Conservation (phyloP, 805 yeast species). For the Metahyphopichia silvanorum region DNA sequence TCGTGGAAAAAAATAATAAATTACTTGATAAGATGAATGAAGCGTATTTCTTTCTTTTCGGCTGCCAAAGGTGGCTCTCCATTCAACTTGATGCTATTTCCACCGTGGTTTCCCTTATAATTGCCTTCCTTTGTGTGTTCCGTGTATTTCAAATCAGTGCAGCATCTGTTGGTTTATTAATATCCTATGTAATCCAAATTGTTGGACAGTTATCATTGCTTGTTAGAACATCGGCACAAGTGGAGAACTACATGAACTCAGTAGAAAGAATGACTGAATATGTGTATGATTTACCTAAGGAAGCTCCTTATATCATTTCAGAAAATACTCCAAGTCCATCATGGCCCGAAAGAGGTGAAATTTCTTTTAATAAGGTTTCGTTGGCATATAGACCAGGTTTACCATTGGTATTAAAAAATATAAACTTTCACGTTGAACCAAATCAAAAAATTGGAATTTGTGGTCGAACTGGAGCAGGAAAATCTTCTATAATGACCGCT, state of each 20-base stretch:
- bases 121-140: constrained; percentile 16
- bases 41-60: constrained; percentile 14
- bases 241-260: constrained; percentile 76
- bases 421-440: constrained; percentile 42
- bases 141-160: constrained; percentile 16
- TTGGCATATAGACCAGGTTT: constrained; percentile 54
- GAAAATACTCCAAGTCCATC: constrained; percentile 32
- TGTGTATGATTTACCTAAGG: constrained; percentile 59
- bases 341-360: constrained; percentile 49
- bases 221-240: constrained; percentile 63
- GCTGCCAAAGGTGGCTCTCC: constrained; percentile 19
- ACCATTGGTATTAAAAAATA: constrained; percentile 50
- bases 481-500: constrained; percentile 61
- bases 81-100: constrained; percentile 15
- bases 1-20: constrained; percentile 42
- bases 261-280: constrained; percentile 70
- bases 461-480: constrained; percentile 87
- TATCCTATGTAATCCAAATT: constrained; percentile 43
- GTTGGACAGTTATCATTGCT: constrained; percentile 57
- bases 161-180: constrained; percentile 17
- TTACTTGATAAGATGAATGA: constrained; percentile 50
- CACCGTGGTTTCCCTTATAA: constrained; percentile 10
- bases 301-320: constrained; percentile 54
- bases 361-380: constrained; percentile 44
- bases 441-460: constrained; percentile 74